These are phyloP conservation scores for Macrophomina phaseolina DNA, from an alignment of 2,329 filamentous ascomycete genomes.

Conservation along the genomic window DNA sequence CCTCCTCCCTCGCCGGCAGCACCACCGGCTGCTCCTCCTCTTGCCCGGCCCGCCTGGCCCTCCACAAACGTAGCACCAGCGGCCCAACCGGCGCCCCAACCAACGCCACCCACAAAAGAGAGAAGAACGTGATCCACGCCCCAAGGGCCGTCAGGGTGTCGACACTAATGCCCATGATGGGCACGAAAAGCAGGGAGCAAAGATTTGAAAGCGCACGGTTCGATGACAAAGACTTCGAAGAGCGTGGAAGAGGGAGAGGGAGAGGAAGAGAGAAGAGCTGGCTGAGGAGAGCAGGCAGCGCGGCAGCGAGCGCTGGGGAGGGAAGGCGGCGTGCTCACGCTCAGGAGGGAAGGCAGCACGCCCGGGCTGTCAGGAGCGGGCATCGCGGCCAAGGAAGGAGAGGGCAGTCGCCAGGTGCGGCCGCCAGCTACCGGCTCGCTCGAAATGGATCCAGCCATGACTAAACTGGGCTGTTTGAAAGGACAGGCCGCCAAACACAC, in stretches of 20 bases:
- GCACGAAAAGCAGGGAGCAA: neutral
- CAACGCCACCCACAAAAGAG: neutral
- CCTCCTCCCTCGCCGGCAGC: too few species aligned
- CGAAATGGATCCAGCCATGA: neutral
- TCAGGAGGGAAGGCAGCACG: too few species aligned
- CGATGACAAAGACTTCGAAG: neutral
- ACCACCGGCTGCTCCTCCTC: too few species aligned
- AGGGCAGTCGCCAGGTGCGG: neutral
- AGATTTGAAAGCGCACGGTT: neutral
- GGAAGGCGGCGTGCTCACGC: too few species aligned
- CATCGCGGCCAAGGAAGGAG: neutral
- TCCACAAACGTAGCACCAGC: too few species aligned
- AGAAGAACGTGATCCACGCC: neutral
- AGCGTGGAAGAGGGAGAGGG: too few species aligned
- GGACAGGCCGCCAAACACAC: neutral
- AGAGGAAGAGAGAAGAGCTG: too few species aligned
- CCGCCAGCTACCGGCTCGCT: neutral
- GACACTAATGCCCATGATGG: neutral
- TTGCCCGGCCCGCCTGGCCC: too few species aligned
- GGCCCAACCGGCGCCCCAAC: too few species aligned
- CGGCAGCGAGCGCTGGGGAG: too few species aligned
- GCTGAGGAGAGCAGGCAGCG: too few species aligned
- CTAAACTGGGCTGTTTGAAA: neutral
- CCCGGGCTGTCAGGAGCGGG: neutral
- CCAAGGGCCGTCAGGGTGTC: neutral